These are phyloP conservation scores for Mycosarcoma maydis DNA, from an alignment of 1,284 basidiomycete species.

Conservation along the genomic window DNA sequence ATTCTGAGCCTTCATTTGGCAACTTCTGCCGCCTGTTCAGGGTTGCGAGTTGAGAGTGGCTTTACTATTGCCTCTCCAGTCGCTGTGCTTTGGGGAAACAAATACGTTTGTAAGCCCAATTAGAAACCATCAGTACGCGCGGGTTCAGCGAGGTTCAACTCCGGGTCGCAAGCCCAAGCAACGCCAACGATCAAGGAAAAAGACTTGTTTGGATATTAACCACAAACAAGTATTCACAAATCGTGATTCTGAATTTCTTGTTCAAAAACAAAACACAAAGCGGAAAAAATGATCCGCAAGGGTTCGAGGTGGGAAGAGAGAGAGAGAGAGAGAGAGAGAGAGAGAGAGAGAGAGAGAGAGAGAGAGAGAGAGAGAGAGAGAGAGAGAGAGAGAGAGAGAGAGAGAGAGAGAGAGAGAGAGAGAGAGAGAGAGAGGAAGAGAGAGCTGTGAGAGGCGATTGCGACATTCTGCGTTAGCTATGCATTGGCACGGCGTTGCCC, in stretches of 20 bases:
- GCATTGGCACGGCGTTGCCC: not conserved
- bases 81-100: too few species aligned
- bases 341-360: too few species aligned
- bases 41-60: too few species aligned
- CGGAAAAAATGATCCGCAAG: slow-evolving; percentile 6
- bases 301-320: not conserved
- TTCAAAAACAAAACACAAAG: too few species aligned
- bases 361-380: not conserved
- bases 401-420: not conserved
- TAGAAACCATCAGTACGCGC: not conserved
- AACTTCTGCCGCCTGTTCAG: too few species aligned
- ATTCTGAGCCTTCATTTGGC: too few species aligned
- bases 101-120: too few species aligned
- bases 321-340: not conserved
- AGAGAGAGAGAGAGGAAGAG: too few species aligned
- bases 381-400: not conserved
- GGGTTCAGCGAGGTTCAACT: slow-evolving; percentile 38
- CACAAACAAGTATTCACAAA: not conserved
- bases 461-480: slow-evolving; percentile 26
- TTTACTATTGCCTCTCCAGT: too few species aligned
- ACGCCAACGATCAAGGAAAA: not conserved
- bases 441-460: slow-evolving; percentile 12
- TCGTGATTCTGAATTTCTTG: not conserved
- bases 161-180: too few species aligned
- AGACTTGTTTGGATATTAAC: too few species aligned